Percentiles rank a stretch among this genome's conserved stretches.
phyloP scores from a whole-genome alignment of 1,284 basidiomycete species.

The Schizophyllum commune region DNA sequence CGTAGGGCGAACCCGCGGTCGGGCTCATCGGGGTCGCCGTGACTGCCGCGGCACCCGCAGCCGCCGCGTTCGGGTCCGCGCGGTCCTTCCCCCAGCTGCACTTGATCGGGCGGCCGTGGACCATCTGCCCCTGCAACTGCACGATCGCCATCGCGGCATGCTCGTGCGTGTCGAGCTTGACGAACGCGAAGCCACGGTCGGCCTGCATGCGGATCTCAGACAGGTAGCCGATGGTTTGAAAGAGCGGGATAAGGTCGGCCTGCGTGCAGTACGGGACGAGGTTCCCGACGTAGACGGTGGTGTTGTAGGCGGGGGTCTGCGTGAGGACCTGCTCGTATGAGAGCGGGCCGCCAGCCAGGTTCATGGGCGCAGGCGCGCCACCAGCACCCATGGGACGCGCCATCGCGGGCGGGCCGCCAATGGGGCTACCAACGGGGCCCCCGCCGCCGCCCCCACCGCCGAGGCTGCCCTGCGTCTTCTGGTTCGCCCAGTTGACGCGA shows the following conservation, averaged over 20 bases:
- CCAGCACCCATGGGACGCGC: constrained; percentile 39
- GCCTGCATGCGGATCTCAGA: constrained; percentile 98
- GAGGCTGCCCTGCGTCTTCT: constrained; percentile 78
- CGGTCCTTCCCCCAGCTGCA: constrained; percentile 98
- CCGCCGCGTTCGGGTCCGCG: constrained; percentile 56
- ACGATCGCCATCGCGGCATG: constrained; percentile 97
- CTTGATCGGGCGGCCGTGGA: constrained; percentile 93
- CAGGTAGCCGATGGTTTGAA: constrained; percentile 95
- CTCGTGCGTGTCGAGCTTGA: constrained; percentile 96
- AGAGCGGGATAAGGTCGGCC: constrained; percentile 91
- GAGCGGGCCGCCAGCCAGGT: constrained; percentile 79
- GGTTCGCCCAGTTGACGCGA: constrained; percentile 99
- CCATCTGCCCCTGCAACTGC: constrained; percentile 89
- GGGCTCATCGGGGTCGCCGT: constrained; percentile 54
- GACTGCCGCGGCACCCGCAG: constrained; percentile 19
- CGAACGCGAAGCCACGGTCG: constrained; percentile 96
- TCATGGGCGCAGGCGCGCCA: constrained; percentile 75
- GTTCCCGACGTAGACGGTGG: constrained; percentile 98
- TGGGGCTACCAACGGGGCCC: constrained; percentile 10
- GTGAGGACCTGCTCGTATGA: constrained; percentile 84
- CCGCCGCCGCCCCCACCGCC: constrained; percentile 12
- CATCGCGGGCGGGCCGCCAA: constrained; percentile 20
- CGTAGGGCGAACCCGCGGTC: constrained; percentile 60
- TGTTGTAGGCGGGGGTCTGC: constrained; percentile 88
- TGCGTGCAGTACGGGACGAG: constrained; percentile 93